Evolutionary conservation across 2,329 filamentous ascomycete species (phyloP).

Genomic region (Diaporthe destruens): DNA sequence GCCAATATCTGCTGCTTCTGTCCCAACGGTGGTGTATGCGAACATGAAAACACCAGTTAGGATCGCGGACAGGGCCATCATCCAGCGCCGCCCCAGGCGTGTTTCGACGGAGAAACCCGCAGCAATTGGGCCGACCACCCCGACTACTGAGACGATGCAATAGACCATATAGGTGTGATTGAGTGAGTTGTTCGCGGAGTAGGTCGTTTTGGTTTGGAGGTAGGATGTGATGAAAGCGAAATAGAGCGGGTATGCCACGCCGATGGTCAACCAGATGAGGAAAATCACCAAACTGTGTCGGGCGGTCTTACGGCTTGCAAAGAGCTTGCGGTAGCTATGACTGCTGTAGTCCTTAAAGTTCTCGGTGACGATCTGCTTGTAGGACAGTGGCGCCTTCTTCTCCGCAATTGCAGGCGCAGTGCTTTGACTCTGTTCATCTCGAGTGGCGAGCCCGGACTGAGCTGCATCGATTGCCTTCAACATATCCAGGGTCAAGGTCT

Average conservation of each 20-base stretch:
- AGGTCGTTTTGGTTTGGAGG: slow-evolving; percentile 53
- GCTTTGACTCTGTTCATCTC: neutral
- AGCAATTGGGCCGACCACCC: slow-evolving; percentile 55
- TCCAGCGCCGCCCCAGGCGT: slow-evolving; percentile 56
- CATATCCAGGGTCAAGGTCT: slow-evolving; percentile 53
- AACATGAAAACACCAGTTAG: slow-evolving; percentile 61
- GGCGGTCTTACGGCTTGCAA: slow-evolving; percentile 50
- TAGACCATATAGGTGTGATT: slow-evolving; percentile 53
- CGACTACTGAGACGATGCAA: slow-evolving; percentile 54
- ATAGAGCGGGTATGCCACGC: slow-evolving; percentile 61
- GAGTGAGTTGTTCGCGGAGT: slow-evolving; percentile 46
- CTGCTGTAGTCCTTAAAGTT: slow-evolving; percentile 47
- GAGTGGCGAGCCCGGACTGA: neutral
- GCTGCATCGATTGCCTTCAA: slow-evolving; percentile 49
- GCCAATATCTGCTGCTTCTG: slow-evolving; percentile 52
- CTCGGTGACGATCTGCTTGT: slow-evolving; percentile 44
- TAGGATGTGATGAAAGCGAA: slow-evolving; percentile 62
- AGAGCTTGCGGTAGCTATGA: slow-evolving; percentile 50
- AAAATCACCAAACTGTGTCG: slow-evolving; percentile 54
- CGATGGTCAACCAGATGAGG: slow-evolving; percentile 59
- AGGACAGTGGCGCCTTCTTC: slow-evolving; percentile 32
- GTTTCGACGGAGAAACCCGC: slow-evolving; percentile 57
- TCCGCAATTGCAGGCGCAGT: neutral
- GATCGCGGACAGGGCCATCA: slow-evolving; percentile 58
- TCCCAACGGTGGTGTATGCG: slow-evolving; percentile 57